Evolutionary conservation across 495 filamentous ascomycete genomes (phyloP), one percentile per base, ranked within the genome.

Genomic region (Venustampulla echinocandica): DNA sequence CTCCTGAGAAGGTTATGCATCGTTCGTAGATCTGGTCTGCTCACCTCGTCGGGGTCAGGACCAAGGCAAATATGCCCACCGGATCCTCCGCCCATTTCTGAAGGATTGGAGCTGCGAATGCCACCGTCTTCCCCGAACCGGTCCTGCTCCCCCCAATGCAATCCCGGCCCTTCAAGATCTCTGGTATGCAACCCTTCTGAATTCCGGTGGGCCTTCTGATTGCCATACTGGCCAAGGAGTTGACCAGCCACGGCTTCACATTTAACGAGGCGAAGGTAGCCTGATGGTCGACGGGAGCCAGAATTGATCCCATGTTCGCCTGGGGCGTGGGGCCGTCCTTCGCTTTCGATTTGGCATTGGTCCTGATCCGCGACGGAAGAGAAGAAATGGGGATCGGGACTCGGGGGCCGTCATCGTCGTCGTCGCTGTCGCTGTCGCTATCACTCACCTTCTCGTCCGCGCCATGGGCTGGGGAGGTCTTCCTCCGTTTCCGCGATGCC

Each of bases 61-160:
- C 74, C 7, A 98, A 62, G 10, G 82, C 92, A 65, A 81, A 98
- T 57, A 96, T 87, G 27, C 87, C 93, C 48, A 82, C 76, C 6
- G 92, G 92, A 70, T 98, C 90, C 62, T 84, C 73, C 2, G 92
- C 80, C 92, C 90, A 97, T 64, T 80, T 80, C 59, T 96, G 90
- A 41, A 97, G 67, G 38, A 98, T 92, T 13, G 92, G 92, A 7
- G 85, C 87, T 10, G 90, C 81, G 66, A 98, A 98, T 25, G 92
- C 90, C 33, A 95, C 80, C n/a, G 92, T 98, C 69, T 98, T 98
- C 61, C 92, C 92, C n/a, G 90, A 95, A 67, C 92, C 92, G 2
- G 92, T 98, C 45, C 85, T 74, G 55, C 87, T 94, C 14, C 88
- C 87, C 54, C 93, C 92, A 54, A 98, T 95, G 54, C 89, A 95